Conservation (phyloP, 2,329 filamentous ascomycete species). For the Sporothrix phasma region DNA sequence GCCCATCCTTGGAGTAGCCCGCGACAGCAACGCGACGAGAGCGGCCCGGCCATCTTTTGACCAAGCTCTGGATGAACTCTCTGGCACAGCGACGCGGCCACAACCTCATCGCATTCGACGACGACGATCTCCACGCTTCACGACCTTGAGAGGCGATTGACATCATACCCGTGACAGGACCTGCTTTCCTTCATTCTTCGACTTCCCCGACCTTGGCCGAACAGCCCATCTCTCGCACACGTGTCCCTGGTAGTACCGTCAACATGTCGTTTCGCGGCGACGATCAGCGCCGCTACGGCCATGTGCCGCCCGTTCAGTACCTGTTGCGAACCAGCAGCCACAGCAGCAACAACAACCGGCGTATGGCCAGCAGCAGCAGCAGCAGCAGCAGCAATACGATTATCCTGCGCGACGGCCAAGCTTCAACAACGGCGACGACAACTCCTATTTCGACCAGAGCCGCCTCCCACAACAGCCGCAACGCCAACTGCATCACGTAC, state of each 20-base stretch:
- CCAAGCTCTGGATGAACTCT: neutral
- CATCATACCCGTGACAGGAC: neutral
- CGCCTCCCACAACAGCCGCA: neutral
- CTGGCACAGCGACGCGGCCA: neutral
- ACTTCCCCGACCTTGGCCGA: neutral
- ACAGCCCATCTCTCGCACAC: neutral
- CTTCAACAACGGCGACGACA: constrained; percentile 69
- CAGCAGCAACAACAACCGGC: constrained; percentile 10
- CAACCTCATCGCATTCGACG: neutral
- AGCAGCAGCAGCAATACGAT: constrained; percentile 20
- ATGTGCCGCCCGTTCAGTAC: constrained; percentile 58
- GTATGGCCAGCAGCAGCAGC: constrained; percentile 6
- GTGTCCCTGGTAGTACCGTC: constrained; percentile 6
- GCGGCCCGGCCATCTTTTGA: neutral
- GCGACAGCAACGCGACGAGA: neutral
- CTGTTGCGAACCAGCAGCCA: constrained; percentile 34
- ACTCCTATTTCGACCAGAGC: constrained; percentile 38
- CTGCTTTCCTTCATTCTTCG: neutral
- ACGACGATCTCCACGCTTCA: neutral
- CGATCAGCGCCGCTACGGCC: constrained; percentile 54
- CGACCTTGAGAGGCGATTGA: neutral
- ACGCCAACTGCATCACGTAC: constrained; percentile 11
- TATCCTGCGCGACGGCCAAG: constrained; percentile 50
- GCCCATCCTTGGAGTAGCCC: neutral
- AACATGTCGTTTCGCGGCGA: constrained; percentile 56